Evolutionary conservation across 345 rosid genomes (phyloP).

Genomic region (Eucalyptus camaldulensis): DNA sequence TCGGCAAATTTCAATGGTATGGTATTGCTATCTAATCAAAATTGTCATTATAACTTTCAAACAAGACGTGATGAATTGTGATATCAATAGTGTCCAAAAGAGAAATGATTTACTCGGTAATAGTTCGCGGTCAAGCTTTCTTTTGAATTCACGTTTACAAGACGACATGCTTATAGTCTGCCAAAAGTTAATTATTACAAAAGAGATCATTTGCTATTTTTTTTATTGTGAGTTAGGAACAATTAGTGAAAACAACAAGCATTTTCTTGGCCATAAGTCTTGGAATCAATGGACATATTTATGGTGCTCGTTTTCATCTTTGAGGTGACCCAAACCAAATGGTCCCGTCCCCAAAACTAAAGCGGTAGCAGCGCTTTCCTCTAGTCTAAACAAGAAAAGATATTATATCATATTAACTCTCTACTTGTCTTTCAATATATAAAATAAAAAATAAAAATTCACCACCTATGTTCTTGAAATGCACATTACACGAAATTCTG

Average conservation of each 20-base stretch:
- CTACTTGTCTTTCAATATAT: not conserved
- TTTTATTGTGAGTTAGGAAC: not conserved
- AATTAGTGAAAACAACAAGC: not conserved
- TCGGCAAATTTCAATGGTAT: not conserved
- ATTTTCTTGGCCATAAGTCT: not conserved
- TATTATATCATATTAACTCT: not conserved
- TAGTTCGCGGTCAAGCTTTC: not conserved
- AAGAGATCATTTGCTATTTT: too few species aligned
- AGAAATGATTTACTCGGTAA: not conserved
- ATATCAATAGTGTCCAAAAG: not conserved
- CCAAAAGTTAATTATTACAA: not conserved
- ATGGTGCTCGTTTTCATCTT: not conserved
- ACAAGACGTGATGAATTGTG: not conserved
- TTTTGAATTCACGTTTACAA: not conserved
- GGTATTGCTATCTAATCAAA: not conserved
- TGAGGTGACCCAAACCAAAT: not conserved
- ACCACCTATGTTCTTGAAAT: not conserved
- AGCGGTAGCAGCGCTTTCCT: not conserved
- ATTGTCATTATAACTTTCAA: not conserved
- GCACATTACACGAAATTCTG: not conserved
- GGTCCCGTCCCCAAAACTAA: not conserved
- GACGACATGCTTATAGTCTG: not conserved
- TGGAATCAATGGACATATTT: not conserved
- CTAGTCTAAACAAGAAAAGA: not conserved
- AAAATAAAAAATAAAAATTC: not conserved